Percentiles rank a stretch among this genome's conserved stretches.
Evolutionary conservation across 2,329 filamentous ascomycete genomes (phyloP).

Genomic region (Colletotrichum neosansevieriae): DNA sequence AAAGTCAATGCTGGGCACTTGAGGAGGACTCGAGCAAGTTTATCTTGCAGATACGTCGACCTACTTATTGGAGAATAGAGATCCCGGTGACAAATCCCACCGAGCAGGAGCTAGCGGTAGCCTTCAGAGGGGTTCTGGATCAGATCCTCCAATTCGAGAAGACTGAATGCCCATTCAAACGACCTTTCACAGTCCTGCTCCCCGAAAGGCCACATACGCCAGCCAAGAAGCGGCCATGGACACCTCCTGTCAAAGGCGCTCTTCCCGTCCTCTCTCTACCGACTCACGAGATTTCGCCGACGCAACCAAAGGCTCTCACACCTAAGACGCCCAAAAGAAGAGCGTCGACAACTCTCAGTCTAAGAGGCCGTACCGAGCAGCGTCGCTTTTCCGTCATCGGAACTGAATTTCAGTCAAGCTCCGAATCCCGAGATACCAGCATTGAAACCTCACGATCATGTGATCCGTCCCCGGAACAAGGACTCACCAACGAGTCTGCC

Average conservation of each 20-base stretch:
- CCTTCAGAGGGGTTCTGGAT: slow-evolving; percentile 76
- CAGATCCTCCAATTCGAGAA: slow-evolving; percentile 87
- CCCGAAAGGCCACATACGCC: slow-evolving; percentile 76
- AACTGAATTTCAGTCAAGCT: slow-evolving; percentile 27
- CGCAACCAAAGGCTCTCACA: slow-evolving; percentile 29
- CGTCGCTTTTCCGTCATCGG: slow-evolving; percentile 33
- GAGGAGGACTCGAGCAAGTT: slow-evolving; percentile 84
- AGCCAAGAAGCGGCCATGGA: slow-evolving; percentile 77
- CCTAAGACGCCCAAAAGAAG: slow-evolving; percentile 28
- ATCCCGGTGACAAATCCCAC: slow-evolving; percentile 75
- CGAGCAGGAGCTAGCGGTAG: slow-evolving; percentile 72
- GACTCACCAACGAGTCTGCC: background rate
- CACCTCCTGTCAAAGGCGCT: slow-evolving; percentile 53
- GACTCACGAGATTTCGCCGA: slow-evolving; percentile 45
- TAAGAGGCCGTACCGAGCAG: slow-evolving; percentile 29
- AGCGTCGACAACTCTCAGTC: slow-evolving; percentile 21
- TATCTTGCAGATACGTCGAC: slow-evolving; percentile 84
- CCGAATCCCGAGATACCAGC: slow-evolving; percentile 23
- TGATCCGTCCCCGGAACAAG: slow-evolving; percentile 5
- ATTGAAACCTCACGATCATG: slow-evolving; percentile 1
- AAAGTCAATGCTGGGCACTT: slow-evolving; percentile 94
- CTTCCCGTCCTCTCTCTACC: slow-evolving; percentile 54
- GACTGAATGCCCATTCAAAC: slow-evolving; percentile 86
- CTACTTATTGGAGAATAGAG: slow-evolving; percentile 92
- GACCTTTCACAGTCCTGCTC: slow-evolving; percentile 79